phyloP scores from a whole-genome alignment of 805 yeast genomes.

The Phaffomyces opuntiae region DNA sequence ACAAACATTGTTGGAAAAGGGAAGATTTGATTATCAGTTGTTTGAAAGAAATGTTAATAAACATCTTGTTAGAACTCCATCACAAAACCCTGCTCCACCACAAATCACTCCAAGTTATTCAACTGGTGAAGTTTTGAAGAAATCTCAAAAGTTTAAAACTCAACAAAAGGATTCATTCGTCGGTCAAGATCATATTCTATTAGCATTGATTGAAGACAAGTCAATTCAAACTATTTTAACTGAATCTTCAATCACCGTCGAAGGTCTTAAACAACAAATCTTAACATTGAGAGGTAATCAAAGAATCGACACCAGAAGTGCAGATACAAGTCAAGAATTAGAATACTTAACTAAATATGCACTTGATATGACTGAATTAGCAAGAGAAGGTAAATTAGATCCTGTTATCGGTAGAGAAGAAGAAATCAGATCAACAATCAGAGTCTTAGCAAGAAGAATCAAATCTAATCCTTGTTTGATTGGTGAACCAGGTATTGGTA shows the following conservation, averaged over 20 bases:
- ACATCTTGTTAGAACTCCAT: constrained; percentile 75
- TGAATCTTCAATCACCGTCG: constrained; percentile 60
- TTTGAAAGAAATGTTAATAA: constrained; percentile 78
- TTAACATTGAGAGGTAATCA: constrained; percentile 81
- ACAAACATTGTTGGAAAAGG: constrained; percentile 77
- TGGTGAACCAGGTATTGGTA: constrained; percentile 99
- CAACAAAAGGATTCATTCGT: constrained; percentile 87
- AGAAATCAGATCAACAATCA: constrained; percentile 90
- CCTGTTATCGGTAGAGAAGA: constrained; percentile 99
- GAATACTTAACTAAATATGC: constrained; percentile 90
- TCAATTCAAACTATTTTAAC: constrained; percentile 65
- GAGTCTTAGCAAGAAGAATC: constrained; percentile 94
- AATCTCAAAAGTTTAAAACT: constrained; percentile 69
- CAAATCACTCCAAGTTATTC: constrained; percentile 71
- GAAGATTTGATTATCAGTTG: constrained; percentile 77
- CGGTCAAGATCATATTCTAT: constrained; percentile 89
- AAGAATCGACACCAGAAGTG: constrained; percentile 87
- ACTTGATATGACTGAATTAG: constrained; percentile 86
- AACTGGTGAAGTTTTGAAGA: constrained; percentile 66
- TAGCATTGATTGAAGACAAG: constrained; percentile 78
- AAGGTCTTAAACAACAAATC: constrained; percentile 71
- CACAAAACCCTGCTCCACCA: constrained; percentile 84
- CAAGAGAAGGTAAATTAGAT: constrained; percentile 89
- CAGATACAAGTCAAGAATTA: constrained; percentile 78
- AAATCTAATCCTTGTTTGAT: constrained; percentile 94